Conservation (phyloP, 2,329 filamentous ascomycete genomes). For the Whalleya microplaca region DNA sequence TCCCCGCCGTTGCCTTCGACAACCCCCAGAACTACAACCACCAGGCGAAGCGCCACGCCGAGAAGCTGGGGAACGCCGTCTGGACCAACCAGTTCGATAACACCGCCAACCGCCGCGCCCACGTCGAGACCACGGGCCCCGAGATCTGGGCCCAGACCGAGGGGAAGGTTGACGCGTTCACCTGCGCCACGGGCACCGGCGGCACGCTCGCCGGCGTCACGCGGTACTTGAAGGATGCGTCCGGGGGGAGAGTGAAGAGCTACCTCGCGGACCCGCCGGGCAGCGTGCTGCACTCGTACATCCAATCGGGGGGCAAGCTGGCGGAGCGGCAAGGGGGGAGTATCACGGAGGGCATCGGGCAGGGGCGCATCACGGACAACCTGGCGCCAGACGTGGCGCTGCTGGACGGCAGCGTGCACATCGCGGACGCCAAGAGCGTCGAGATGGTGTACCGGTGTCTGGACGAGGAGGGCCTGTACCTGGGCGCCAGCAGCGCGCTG, state of each 20-base stretch:
- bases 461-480: slow-evolving; percentile 93
- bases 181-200: slow-evolving; percentile 89
- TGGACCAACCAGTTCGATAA: slow-evolving; percentile 99
- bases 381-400: slow-evolving; percentile 81
- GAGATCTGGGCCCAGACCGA: slow-evolving; percentile 95
- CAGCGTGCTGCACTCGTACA: slow-evolving; percentile 90
- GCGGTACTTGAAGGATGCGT: slow-evolving; percentile 83
- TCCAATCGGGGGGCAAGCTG: slow-evolving; percentile 81
- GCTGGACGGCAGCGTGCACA: slow-evolving; percentile 81
- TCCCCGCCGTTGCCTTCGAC: slow-evolving; percentile 93
- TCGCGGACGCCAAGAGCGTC: slow-evolving; percentile 92
- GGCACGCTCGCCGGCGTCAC: slow-evolving; percentile 91
- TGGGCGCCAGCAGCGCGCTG: slow-evolving; percentile 89
- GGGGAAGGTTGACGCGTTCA: slow-evolving; percentile 90
- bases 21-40: slow-evolving; percentile 98
- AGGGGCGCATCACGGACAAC: slow-evolving; percentile 96
- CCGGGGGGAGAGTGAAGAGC: slow-evolving; percentile 76
- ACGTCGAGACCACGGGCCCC: slow-evolving; percentile 95
- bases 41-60: slow-evolving; percentile 89
- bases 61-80: slow-evolving; percentile 71
- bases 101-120: slow-evolving; percentile 86
- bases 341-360: slow-evolving; percentile 97
- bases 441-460: slow-evolving; percentile 97
- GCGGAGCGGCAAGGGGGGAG: slow-evolving; percentile 80
- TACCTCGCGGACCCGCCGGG: slow-evolving; percentile 95